Conservation (phyloP, 257 asterid species). For the Asclepias syriaca region DNA sequence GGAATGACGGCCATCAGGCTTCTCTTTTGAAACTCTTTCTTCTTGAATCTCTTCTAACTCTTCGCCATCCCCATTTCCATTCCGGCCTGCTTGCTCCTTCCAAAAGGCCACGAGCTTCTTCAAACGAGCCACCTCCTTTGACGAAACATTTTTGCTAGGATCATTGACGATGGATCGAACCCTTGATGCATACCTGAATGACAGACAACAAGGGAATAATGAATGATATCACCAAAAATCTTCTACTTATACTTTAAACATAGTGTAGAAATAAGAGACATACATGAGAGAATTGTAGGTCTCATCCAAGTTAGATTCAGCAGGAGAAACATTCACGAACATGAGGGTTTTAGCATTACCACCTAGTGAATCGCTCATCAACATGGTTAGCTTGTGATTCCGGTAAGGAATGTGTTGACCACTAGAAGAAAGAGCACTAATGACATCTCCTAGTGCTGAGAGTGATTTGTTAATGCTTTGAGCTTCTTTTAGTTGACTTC, state of each 20-base stretch:
- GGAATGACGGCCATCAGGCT: slow-evolving; percentile 62
- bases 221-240: neutral
- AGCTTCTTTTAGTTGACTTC: slow-evolving; percentile 85
- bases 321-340: slow-evolving; percentile 93
- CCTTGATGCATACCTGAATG: slow-evolving; percentile 85
- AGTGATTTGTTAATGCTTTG: slow-evolving; percentile 96
- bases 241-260: neutral
- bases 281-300: slow-evolving; percentile 88
- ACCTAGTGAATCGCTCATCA: slow-evolving; percentile 97
- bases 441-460: slow-evolving; percentile 96
- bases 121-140: slow-evolving; percentile 89
- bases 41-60: slow-evolving; percentile 87
- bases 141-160: slow-evolving; percentile 80
- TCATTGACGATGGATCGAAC: slow-evolving; percentile 87
- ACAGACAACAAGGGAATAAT: neutral
- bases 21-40: slow-evolving; percentile 50
- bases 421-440: slow-evolving; percentile 79
- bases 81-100: slow-evolving; percentile 90
- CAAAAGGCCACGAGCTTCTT: slow-evolving; percentile 74
- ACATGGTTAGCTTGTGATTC: slow-evolving; percentile 92
- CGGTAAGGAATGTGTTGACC: slow-evolving; percentile 93
- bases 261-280: neutral
- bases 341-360: slow-evolving; percentile 96
- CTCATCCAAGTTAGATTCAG: slow-evolving; percentile 93
- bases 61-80: slow-evolving; percentile 68